Evolutionary conservation across 2,329 filamentous ascomycete species (phyloP).

Genomic region (Grosmannia clavigera): DNA sequence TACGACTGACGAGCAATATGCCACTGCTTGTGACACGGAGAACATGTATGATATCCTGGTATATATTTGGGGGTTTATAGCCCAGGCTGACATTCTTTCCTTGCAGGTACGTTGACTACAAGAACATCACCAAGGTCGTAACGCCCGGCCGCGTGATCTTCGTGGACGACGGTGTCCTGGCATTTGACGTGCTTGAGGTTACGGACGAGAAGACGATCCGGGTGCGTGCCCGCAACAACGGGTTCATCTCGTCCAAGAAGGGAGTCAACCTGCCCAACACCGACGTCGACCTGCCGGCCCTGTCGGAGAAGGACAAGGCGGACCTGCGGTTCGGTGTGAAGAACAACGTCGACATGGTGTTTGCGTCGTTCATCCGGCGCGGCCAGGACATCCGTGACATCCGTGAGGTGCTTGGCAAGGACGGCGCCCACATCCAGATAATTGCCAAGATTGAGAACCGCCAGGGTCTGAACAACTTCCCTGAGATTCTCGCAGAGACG

Average conservation of each 20-base stretch:
- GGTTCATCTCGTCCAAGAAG: slow-evolving; percentile 97
- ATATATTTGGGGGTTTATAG: too few relatives aligned
- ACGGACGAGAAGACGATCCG: slow-evolving; percentile 81
- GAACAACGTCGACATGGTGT: slow-evolving; percentile 98
- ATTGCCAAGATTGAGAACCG: slow-evolving; percentile 99
- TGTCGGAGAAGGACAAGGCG: slow-evolving; percentile 95
- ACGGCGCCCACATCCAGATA: slow-evolving; percentile 95
- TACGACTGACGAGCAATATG: slow-evolving; percentile 91
- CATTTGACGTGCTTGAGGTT: slow-evolving; percentile 84
- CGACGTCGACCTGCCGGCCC: slow-evolving; percentile 90
- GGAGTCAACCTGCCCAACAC: slow-evolving; percentile 98
- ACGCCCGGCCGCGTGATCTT: slow-evolving; percentile 82
- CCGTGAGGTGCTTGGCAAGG: slow-evolving; percentile 77
- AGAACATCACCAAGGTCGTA: slow-evolving; percentile 99
- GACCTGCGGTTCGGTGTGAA: slow-evolving; percentile 94
- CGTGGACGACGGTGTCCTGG: slow-evolving; percentile 95
- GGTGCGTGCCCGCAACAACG: slow-evolving; percentile 86
- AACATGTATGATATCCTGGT: slow-evolving; percentile 62
- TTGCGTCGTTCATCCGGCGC: slow-evolving; percentile 94
- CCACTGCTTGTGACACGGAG: slow-evolving; percentile 68
- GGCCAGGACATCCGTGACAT: slow-evolving; percentile 89
- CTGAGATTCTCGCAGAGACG: slow-evolving; percentile 88
- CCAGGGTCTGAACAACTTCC: slow-evolving; percentile 99
- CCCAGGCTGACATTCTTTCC: neutral
- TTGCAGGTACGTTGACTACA: slow-evolving; percentile 87